A percentile compares a stretch with the other conserved stretches of the same genome.
Evolutionary conservation across 306 rosid genomes (phyloP).

Genomic region (Glycine tomentella): DNA sequence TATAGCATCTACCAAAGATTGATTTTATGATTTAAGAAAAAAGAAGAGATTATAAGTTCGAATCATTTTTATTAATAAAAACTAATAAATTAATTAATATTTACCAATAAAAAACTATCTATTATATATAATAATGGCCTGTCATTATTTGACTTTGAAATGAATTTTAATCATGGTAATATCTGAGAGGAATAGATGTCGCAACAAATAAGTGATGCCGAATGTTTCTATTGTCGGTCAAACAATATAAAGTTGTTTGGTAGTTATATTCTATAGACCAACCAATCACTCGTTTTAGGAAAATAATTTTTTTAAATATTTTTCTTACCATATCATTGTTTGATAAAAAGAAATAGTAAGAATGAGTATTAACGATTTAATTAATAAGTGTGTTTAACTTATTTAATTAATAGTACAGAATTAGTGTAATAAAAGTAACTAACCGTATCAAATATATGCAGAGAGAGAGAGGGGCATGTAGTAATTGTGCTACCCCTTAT

Average conservation of each 20-base stretch:
- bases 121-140: background rate
- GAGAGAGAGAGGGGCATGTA: too few relatives aligned
- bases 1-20: too few relatives aligned
- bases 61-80: too few relatives aligned
- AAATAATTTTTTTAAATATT: background rate
- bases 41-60: too few relatives aligned
- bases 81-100: too few relatives aligned
- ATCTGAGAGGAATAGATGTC: background rate
- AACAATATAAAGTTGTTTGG: background rate
- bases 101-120: too few relatives aligned
- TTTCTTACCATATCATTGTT: background rate
- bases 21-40: too few relatives aligned
- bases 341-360: background rate
- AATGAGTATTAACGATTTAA: background rate
- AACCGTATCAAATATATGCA: background rate
- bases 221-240: background rate
- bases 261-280: background rate
- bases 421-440: background rate
- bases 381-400: background rate
- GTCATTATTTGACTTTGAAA: constrained; percentile 11
- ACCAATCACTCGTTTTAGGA: background rate
- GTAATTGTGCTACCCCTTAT: background rate
- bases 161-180: background rate
- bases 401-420: background rate
- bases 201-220: background rate